Base-by-base conservation (phyloP, 2,329 filamentous ascomycete species). In the Akanthomyces lecanii region DNA sequence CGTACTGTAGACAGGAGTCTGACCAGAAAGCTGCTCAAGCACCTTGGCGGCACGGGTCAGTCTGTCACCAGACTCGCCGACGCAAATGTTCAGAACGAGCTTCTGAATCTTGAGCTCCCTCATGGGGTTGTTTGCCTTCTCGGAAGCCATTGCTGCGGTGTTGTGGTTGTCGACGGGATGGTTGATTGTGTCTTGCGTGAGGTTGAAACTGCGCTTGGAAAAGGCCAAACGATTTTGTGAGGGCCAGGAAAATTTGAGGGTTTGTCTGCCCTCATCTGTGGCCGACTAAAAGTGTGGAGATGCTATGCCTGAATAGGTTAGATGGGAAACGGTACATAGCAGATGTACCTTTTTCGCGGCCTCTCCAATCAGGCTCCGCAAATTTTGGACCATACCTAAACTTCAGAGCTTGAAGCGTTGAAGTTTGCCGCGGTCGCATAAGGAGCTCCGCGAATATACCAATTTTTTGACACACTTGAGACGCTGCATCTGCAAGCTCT, bases 11-110 rank as follows among this genome's bases (percentile, higher is more conserved):
- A 99, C 95, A 75, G 95, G 95, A 74, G 95, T 98, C 87, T 99
- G 95, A 93, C 95, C 95, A 82, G 87, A 92, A 80, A 99, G 86
- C 88, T 99, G 95, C 87, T 99, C 95, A 75, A 99, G 88, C 88
- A 99, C 95, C 89, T 99, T 99, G 78, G 95, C 95, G 79, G 95
- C 95, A 90, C 95, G 91, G 75, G 95, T 99, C 79, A 99, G 90
- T 89, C 95, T 96, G 85, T 99, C 95, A 91, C 95, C 95, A 89
- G 94, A 98, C 87, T 99, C 95, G 84, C 95, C 95, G 76, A 99
- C 95, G 74, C 91, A 97, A 84, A 97, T 97, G 89, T 97, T 97
- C 80, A 97, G 91, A 82, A 97, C 93, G 81, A 97, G 91, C 87
- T 97, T 97, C 85, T 96, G 92, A 84, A 97, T 95, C 86, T 92